A percentile compares a stretch with the other conserved stretches of the same genome.
Evolutionary conservation across 176 grass and related monocot genomes (phyloP).

Genomic region (Pontederia crassipes): DNA sequence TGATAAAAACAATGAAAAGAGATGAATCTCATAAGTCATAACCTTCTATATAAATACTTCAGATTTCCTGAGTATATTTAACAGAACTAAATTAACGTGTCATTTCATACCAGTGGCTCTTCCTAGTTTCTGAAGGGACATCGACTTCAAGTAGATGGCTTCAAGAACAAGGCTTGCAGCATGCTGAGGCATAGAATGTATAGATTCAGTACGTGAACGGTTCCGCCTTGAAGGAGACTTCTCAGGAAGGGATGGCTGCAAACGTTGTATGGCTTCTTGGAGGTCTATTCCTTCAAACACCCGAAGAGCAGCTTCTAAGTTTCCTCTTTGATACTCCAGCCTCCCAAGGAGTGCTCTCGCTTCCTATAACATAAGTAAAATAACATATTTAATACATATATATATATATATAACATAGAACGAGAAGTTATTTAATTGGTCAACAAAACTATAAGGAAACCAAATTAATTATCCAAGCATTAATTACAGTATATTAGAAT

Average conservation of each 20-base stretch:
- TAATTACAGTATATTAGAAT: no score
- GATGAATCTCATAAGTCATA: neutral
- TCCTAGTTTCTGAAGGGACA: conserved; percentile 86
- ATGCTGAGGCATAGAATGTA: conserved; percentile 69
- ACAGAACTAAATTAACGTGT: neutral
- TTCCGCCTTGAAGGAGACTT: conserved; percentile 40
- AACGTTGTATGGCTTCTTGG: conserved; percentile 74
- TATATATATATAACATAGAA: neutral
- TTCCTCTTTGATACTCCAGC: conserved; percentile 93
- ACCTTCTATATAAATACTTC: no score
- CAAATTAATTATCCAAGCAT: no score
- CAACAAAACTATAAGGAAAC: neutral
- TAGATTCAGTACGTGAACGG: conserved; percentile 40
- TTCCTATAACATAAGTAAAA: conserved; percentile 47
- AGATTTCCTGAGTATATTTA: no score
- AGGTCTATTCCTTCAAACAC: conserved; percentile 95
- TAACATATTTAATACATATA: neutral
- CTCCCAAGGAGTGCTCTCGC: conserved; percentile 81
- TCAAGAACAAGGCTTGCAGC: conserved; percentile 91
- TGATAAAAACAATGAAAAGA: neutral
- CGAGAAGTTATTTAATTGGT: conserved; percentile 11
- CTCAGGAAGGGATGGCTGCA: conserved; percentile 65
- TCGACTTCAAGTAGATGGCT: conserved; percentile 95
- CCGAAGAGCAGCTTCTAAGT: conserved; percentile 77
- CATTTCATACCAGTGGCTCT: conserved; percentile 57